Evolutionary conservation across 1,284 basidiomycete species (phyloP), one percentile per base, ranked within the genome.

Genomic region (Mrakiaceae sp.): DNA sequence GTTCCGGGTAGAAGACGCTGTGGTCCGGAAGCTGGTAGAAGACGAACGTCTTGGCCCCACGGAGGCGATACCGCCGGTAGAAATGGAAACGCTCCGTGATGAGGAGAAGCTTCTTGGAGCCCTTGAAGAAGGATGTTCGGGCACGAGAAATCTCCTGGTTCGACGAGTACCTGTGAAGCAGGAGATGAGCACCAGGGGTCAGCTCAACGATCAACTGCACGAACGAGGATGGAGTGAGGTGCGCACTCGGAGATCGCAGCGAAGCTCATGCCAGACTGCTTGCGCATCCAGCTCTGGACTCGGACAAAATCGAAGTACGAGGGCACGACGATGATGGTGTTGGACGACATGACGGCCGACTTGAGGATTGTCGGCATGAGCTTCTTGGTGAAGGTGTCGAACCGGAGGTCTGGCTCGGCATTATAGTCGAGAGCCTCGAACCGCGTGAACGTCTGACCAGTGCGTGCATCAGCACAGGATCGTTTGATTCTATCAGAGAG

Each of bases 81-180:
- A 98, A 99, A 76, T 98, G 93, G 79, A 98, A 97, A 27, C 96
- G 84, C 74, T 99, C 96, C 67, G 90, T 97, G 70, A 98, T 81
- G 68, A 98, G 79, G 39, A 99, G 75, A 79, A 98, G 90, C 0
- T 86, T 79, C 70, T 87, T 91, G 71, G 88, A 87, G 62, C 90
- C 90, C 53, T 81, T 82, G 81, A 96, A 97, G 79, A 99, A 98
- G 0, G 88, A 84, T 70, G 94, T 89, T 58, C 96, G 82, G 0
- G 94, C 94, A 2, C 93, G 84, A 1, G 90, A 88, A 68, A 98
- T 95, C 67, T 98, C 94, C 73, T 88, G 85, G 70, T 90, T 92
- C 8, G 88, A 84, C 0, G 91, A 94, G 74, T 98, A 97, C 72
- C 90, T 91, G 69, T n/a, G 46, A 51, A 43, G 5, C 11, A n/a